Base-by-base conservation (phyloP, 2,329 filamentous ascomycete genomes). In the Xylogone sp. region DNA sequence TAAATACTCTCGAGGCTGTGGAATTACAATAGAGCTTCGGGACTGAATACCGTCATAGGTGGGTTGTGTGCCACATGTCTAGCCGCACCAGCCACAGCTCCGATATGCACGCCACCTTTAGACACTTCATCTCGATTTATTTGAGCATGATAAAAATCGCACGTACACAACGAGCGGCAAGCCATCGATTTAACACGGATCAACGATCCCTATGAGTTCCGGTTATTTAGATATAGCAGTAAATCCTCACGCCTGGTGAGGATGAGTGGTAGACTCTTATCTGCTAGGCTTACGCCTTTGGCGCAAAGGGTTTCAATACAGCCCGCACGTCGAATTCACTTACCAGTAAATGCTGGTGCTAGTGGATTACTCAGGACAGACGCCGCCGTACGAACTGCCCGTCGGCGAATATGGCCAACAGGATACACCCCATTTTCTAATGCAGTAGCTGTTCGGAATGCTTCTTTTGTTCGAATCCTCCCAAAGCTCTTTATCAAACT, bases 401-500 rank as follows among this genome's bases (percentile, higher is more conserved):
- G 81, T 68, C 76, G 79, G 50, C 81, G 86, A 55, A 78, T 85
- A 68, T 94, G 88, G 86, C 86, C 89, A n/a, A 76, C 85, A 12
- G 88, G 87, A 34, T 72, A 78, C 47, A 94, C 90, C 64, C 81
- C 86, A 20, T 90, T 96, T 60, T 92, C 96, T 70, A 95, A 96
- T 75, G 79, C 81, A 34, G 83, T 86, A 45, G 74, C 76, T 45
- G 76, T 78, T 9, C 78, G 83, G 51, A 86, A 85, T 67, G 82
- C 77, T 21, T 86, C 83, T 6, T 87, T 86, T 61, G 79, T 71
- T 43, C 75, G 83, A 46, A 76, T 86, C 54, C 74, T 99, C 27
- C 95, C 95, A 2, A 93, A 90, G 67, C 78, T 99, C 47, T 84
- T 94, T n/a, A 72, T 94, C 65, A 99, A 97, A 74, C 87, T 99